phyloP scores from a whole-genome alignment of 768 basidiomycete species.

The Clavulina sp. region DNA sequence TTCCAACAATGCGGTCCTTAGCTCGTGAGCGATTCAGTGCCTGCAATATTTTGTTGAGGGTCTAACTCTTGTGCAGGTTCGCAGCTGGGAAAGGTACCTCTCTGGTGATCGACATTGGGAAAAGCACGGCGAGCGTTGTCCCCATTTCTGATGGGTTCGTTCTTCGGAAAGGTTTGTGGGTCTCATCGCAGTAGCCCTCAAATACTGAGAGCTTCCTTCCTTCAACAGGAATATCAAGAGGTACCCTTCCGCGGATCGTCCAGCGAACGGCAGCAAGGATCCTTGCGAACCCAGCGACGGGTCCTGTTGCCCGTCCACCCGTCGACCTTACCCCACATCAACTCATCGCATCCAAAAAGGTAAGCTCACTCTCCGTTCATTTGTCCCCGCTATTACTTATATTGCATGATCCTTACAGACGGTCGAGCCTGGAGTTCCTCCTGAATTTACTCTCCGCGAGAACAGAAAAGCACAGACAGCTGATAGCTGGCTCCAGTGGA shows the following conservation, averaged over 20 bases:
- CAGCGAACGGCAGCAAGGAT: conserved; percentile 60
- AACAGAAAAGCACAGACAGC: conserved; percentile 61
- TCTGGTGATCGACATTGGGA: conserved; percentile 85
- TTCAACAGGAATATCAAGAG: conserved; percentile 52
- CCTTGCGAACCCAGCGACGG: conserved; percentile 31
- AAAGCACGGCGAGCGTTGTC: conserved; percentile 74
- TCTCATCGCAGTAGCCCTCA: neutral
- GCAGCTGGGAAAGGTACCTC: conserved; percentile 96
- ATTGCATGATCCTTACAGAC: conserved; percentile 26
- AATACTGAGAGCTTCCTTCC: neutral
- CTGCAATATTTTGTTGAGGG: neutral
- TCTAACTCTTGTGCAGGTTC: conserved; percentile 39
- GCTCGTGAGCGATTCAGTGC: conserved; percentile 42
- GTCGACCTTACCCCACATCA: conserved; percentile 73
- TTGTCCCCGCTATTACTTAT: neutral
- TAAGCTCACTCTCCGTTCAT: conserved; percentile 15
- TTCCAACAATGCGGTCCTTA: conserved; percentile 84
- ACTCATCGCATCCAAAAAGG: conserved; percentile 67
- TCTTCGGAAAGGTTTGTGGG: conserved; percentile 64
- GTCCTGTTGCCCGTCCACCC: conserved; percentile 31
- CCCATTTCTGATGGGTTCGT: conserved; percentile 98
- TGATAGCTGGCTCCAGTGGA: conserved; percentile 65
- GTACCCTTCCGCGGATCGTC: conserved; percentile 61
- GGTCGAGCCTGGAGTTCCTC: conserved; percentile 48
- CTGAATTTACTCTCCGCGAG: conserved; percentile 54